A percentile compares a stretch with the other conserved stretches of the same genome.
Evolutionary conservation across 768 basidiomycete species (phyloP).

Genomic region (Coprinellus micaceus): DNA sequence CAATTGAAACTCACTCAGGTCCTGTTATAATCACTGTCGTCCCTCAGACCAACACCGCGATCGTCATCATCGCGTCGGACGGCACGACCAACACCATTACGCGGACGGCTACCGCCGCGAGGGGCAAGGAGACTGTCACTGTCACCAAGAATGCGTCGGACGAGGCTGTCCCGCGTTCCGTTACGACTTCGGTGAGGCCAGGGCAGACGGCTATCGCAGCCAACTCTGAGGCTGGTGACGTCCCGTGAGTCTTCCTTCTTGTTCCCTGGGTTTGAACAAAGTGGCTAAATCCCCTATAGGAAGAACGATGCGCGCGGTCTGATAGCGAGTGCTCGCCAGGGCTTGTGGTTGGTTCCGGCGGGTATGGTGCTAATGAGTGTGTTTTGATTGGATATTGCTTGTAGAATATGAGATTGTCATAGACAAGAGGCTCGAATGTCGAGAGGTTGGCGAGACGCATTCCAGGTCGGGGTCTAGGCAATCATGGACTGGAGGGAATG

Average conservation of each 20-base stretch:
- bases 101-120: too few species aligned
- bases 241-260: neutral
- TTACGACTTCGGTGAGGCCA: neutral
- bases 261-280: neutral
- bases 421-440: too few species aligned
- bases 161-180: neutral
- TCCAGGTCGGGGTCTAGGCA: neutral
- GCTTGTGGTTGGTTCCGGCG: neutral
- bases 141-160: neutral
- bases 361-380: neutral
- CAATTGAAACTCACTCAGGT: too few species aligned
- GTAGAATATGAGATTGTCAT: neutral
- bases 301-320: neutral
- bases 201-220: neutral
- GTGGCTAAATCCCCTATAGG: neutral
- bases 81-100: slow-evolving; percentile 18
- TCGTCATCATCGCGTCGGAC: slow-evolving; percentile 17
- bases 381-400: too few species aligned
- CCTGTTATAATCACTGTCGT: slow-evolving; percentile 37
- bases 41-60: slow-evolving; percentile 25
- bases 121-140: slow-evolving; percentile 5
- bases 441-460: neutral
- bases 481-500: too few species aligned
- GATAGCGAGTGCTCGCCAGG: neutral
- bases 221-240: neutral